phyloP scores from a whole-genome alignment of 805 yeast genomes.

The Ogataea henricii region DNA sequence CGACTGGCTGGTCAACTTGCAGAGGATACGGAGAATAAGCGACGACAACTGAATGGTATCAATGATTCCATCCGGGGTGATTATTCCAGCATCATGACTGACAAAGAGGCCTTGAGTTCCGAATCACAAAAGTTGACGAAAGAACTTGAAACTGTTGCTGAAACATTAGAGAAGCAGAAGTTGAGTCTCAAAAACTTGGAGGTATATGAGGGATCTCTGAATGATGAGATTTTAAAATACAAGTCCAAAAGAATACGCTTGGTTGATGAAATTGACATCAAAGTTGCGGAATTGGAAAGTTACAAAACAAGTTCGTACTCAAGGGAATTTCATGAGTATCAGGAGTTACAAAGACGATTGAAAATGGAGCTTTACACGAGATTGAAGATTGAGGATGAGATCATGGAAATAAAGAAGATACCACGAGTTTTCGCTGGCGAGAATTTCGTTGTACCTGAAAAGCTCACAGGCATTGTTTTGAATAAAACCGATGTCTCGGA shows the following conservation, averaged over 20 bases:
- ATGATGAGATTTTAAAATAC: conserved; percentile 15
- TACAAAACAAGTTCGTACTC: conserved; percentile 11
- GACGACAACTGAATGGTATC: neutral
- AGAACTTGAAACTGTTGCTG: neutral
- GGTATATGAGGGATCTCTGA: conserved; percentile 17
- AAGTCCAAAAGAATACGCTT: conserved; percentile 15
- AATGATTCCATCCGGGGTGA: neutral
- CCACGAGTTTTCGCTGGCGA: conserved; percentile 18
- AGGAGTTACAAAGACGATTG: conserved; percentile 6
- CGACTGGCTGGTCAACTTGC: conserved; percentile 7
- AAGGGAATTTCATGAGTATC: neutral
- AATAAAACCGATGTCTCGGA: neutral
- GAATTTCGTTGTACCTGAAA: neutral
- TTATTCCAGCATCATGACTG: neutral
- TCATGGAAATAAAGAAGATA: conserved; percentile 20
- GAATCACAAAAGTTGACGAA: conserved; percentile 6
- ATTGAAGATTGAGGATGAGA: conserved; percentile 27
- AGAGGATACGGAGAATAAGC: conserved; percentile 1
- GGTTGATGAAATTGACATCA: conserved; percentile 8
- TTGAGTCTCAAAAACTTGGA: conserved; percentile 4
- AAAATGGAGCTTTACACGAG: conserved; percentile 22
- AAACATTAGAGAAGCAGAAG: conserved; percentile 7
- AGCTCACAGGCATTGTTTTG: conserved; percentile 4
- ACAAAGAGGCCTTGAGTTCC: conserved; percentile 1
- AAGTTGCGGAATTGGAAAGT: conserved; percentile 9